These are phyloP conservation scores for Volvox reticuliferus DNA, from an alignment of 139 green algal species.

Conservation along the genomic window DNA sequence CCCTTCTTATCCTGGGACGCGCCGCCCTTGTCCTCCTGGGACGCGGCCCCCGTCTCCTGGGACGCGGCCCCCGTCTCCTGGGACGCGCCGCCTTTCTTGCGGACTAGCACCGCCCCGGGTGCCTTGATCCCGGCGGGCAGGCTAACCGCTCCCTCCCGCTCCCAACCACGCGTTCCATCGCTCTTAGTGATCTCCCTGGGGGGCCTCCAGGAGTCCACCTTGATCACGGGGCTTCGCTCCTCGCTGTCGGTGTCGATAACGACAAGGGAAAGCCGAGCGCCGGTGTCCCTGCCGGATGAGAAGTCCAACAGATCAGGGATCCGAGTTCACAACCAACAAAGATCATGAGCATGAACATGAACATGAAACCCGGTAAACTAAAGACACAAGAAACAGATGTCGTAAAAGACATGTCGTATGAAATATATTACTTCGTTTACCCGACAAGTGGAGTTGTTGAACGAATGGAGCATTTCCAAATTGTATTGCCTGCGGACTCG, in stretches of 20 bases:
- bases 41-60: too few species aligned
- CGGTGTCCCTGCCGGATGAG: not conserved
- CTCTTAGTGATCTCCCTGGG: not conserved
- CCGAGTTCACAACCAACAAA: not conserved
- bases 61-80: too few species aligned
- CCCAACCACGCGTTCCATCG: not conserved
- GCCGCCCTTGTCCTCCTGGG: too few species aligned
- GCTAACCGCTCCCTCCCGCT: slow-evolving; percentile 3
- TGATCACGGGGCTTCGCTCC: not conserved
- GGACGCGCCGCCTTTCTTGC: not conserved
- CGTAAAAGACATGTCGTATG: too few species aligned
- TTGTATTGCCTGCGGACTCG: not conserved
- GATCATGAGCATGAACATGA: not conserved
- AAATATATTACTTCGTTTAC: not conserved
- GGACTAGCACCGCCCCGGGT: slow-evolving; percentile 29
- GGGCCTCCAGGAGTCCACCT: not conserved
- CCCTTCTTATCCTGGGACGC: slow-evolving; percentile 9
- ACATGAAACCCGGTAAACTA: too few species aligned
- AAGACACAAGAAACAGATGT: not conserved
- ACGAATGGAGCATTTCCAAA: not conserved
- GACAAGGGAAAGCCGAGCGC: not conserved
- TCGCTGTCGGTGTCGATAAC: not conserved
- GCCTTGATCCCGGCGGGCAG: not conserved
- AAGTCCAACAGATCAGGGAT: not conserved
- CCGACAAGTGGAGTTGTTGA: not conserved